Percentiles rank a stretch among this genome's conserved stretches.
These are phyloP conservation scores for Ogataea trehaloabstinens DNA, from an alignment of 805 yeast species.

Conservation along the genomic window DNA sequence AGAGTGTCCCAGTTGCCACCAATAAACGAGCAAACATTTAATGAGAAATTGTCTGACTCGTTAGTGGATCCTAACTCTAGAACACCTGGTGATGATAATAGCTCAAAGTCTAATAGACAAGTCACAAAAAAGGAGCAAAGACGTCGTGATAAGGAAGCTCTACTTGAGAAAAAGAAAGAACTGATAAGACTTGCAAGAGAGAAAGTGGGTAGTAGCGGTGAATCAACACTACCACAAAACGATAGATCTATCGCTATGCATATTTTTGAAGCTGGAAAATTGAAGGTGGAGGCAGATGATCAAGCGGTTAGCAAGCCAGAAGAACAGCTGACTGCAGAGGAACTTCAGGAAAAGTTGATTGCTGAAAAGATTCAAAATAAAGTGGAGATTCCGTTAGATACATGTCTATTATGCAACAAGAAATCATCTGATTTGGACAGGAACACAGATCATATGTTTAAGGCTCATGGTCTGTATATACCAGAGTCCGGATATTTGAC, in stretches of 20 bases:
- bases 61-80: conserved; percentile 22
- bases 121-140: conserved; percentile 50
- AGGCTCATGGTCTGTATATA: conserved; percentile 77
- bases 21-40: conserved; percentile 37
- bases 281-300: conserved; percentile 9
- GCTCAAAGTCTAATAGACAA: conserved; percentile 27
- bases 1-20: conserved; percentile 84
- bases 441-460: conserved; percentile 69
- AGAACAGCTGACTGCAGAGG: conserved; percentile 38
- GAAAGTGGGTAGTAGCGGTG: conserved; percentile 36
- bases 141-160: conserved; percentile 47
- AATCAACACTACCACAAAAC: conserved; percentile 19
- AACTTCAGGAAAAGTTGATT: conserved; percentile 40
- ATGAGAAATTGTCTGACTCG: conserved; percentile 25
- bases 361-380: conserved; percentile 43
- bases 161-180: conserved; percentile 46
- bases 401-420: conserved; percentile 50
- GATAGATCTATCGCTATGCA: conserved; percentile 26
- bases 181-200: conserved; percentile 46
- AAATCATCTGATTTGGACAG: conserved; percentile 39
- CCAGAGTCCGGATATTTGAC: conserved; percentile 75
- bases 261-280: conserved; percentile 21
- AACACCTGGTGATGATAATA: conserved; percentile 18
- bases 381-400: conserved; percentile 46
- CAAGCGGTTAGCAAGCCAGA: background rate